phyloP scores from a whole-genome alignment of 1,139 yeast species.

The Zygosaccharomyces sapae region DNA sequence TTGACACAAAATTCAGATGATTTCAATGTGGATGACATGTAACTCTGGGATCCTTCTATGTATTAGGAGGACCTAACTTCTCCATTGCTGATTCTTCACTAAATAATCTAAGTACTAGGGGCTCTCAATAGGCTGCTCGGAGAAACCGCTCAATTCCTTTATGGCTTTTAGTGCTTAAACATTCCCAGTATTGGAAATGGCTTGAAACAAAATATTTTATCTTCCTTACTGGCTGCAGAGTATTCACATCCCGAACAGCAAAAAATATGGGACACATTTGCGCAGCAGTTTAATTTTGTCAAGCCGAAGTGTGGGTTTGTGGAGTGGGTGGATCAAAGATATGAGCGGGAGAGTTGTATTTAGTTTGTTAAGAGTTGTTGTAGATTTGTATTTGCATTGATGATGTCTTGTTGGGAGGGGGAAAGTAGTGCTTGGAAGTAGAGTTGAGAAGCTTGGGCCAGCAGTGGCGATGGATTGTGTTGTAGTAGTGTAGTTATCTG shows the following conservation, averaged over 20 bases:
- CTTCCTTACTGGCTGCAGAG: slow-evolving; percentile 12
- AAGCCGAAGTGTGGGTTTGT: too few species aligned
- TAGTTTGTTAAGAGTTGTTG: too few species aligned
- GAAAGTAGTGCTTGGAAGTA: too few species aligned
- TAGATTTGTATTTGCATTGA: too few species aligned
- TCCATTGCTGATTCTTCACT: slow-evolving; percentile 7
- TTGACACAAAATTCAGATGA: slow-evolving; percentile 2
- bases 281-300: too few species aligned
- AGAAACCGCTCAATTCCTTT: slow-evolving; percentile 10
- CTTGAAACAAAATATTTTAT: slow-evolving; percentile 12
- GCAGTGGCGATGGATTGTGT: slow-evolving; percentile 12
- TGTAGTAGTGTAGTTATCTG: slow-evolving; percentile 15
- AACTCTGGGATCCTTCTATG: slow-evolving; percentile 5
- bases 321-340: too few species aligned
- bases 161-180: slow-evolving; percentile 12
- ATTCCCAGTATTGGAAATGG: slow-evolving; percentile 13
- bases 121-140: slow-evolving; percentile 4
- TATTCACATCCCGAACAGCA: slow-evolving; percentile 13
- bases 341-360: too few species aligned
- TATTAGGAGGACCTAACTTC: slow-evolving; percentile 7
- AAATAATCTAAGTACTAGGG: slow-evolving; percentile 8
- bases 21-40: neutral
- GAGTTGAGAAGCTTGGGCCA: too few species aligned
- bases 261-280: neutral
- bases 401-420: too few species aligned